phyloP scores from a whole-genome alignment of 179 eudicot species.

The Carnegiea gigantea region DNA sequence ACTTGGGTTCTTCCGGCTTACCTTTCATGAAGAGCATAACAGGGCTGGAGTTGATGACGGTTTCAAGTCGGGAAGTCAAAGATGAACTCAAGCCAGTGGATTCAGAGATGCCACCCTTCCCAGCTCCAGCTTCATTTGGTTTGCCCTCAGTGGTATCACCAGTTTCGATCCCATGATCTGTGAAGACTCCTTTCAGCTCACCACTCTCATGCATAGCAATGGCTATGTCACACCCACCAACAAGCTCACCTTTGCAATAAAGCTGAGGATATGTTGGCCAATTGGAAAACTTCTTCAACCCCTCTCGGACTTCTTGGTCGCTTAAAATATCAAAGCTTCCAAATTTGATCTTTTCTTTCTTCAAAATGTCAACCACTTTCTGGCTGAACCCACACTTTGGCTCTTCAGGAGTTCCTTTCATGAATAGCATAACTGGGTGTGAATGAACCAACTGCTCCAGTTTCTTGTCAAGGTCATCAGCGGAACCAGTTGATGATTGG shows the following conservation, averaged over 20 bases:
- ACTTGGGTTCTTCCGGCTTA: conserved; percentile 75
- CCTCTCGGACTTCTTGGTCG: conserved; percentile 76
- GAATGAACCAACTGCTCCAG: conserved; percentile 62
- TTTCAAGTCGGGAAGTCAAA: conserved; percentile 49
- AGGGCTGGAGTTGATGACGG: conserved; percentile 56
- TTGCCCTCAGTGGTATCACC: conserved; percentile 32
- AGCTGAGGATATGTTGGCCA: conserved; percentile 99
- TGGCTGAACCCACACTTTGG: conserved; percentile 90
- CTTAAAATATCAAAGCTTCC: conserved; percentile 85
- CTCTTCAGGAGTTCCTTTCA: conserved; percentile 87
- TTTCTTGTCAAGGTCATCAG: conserved; percentile 44
- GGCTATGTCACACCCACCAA: conserved; percentile 82
- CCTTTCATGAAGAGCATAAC: conserved; percentile 97
- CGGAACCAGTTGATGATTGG: conserved; percentile 28
- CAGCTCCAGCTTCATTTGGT: conserved; percentile 23
- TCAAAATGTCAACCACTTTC: conserved; percentile 74
- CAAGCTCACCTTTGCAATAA: conserved; percentile 86
- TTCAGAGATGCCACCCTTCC: conserved; percentile 47
- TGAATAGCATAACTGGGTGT: conserved; percentile 84
- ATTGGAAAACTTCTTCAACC: conserved; percentile 83
- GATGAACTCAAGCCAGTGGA: conserved; percentile 68
- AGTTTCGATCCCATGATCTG: conserved; percentile 51
- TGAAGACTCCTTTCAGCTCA: conserved; percentile 66
- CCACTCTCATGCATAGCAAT: conserved; percentile 87
- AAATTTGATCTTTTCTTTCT: conserved; percentile 65